Percentiles rank a stretch among this genome's conserved stretches.
Conservation (phyloP, 768 basidiomycete species). For the Xanthoconium stramineum region DNA sequence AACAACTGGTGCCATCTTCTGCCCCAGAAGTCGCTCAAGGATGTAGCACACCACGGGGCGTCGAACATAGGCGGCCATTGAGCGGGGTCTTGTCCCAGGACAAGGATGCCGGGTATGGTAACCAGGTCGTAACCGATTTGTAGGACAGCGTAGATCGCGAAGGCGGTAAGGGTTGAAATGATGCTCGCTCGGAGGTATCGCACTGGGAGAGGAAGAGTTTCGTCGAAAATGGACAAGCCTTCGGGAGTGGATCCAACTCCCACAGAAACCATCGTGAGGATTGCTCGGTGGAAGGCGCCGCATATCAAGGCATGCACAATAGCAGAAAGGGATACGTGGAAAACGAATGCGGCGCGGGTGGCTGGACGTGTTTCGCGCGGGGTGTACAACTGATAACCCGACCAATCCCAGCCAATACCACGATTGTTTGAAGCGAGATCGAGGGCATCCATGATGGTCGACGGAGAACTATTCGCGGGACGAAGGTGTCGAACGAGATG, state of each 20-base stretch:
- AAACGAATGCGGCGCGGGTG: not conserved
- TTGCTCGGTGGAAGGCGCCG: not conserved
- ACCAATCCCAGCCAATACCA: conserved; percentile 3
- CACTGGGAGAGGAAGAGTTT: not conserved
- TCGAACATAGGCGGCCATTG: conserved; percentile 1
- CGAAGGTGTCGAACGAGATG: not conserved
- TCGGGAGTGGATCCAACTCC: not conserved
- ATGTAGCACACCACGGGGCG: not conserved
- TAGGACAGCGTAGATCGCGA: not conserved
- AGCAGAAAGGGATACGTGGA: not conserved
- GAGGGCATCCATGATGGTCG: not conserved
- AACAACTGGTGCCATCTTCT: not conserved
- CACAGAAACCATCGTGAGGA: not conserved
- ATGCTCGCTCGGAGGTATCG: not conserved
- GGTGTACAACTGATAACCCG: not conserved
- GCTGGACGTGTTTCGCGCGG: not conserved
- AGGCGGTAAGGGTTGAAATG: not conserved
- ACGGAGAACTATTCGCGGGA: not conserved
- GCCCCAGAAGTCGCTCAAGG: not conserved
- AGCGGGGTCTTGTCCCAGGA: not conserved
- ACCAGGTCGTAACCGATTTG: not conserved
- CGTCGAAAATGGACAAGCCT: not conserved
- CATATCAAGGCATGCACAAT: not conserved
- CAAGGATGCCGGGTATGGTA: not conserved
- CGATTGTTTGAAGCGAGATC: not conserved